These are phyloP conservation scores for Ceratocystis cacaofunesta DNA, from an alignment of 2,329 filamentous ascomycete genomes.

Conservation along the genomic window DNA sequence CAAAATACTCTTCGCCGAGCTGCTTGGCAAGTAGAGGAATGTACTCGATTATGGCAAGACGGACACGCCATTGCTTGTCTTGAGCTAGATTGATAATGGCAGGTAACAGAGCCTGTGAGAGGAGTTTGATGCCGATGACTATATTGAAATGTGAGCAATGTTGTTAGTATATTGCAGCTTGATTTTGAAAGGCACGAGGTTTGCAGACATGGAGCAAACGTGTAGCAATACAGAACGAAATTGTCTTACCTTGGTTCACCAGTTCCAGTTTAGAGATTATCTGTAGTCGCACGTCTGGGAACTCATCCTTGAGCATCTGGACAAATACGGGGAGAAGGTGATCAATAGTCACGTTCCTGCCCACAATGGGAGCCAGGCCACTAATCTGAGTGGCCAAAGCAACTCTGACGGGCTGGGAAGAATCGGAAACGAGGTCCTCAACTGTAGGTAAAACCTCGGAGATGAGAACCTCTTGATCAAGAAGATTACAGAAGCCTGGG, in stretches of 20 bases:
- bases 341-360: constrained; percentile 83
- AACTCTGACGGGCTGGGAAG: constrained; percentile 90
- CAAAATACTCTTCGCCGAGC: constrained; percentile 92
- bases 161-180: neutral
- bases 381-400: constrained; percentile 94
- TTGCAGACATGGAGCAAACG: neutral
- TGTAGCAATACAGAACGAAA: neutral
- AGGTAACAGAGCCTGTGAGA: constrained; percentile 90
- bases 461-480: constrained; percentile 75
- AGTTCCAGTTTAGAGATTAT: constrained; percentile 99
- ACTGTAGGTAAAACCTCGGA: constrained; percentile 95
- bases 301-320: constrained; percentile 98
- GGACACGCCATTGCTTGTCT: constrained; percentile 98
- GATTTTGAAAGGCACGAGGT: neutral
- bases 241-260: constrained; percentile 68
- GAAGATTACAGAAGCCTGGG: constrained; percentile 82
- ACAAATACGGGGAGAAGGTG: constrained; percentile 92
- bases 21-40: constrained; percentile 92
- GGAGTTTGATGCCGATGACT: constrained; percentile 95
- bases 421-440: constrained; percentile 90
- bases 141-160: neutral
- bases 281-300: constrained; percentile 92
- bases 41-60: constrained; percentile 97
- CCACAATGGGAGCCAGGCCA: constrained; percentile 86
- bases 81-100: constrained; percentile 95